These are phyloP conservation scores for Bryoerythrophyllum caledonicum DNA, from an alignment of 225 moss, liverwort and hornwort genomes.

Conservation along the genomic window DNA sequence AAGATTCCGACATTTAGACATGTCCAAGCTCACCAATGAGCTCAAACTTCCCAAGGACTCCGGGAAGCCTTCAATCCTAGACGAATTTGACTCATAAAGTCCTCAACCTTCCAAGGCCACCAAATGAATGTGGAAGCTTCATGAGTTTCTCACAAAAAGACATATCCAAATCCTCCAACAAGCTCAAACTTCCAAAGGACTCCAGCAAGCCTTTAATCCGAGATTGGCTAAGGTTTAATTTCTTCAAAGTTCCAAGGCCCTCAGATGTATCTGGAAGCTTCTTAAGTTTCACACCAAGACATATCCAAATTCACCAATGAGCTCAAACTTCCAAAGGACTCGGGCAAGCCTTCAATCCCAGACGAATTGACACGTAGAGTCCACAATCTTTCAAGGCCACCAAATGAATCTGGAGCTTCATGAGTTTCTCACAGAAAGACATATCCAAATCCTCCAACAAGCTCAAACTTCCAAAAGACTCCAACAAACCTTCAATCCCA, in stretches of 20 bases:
- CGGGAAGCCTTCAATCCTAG: neutral
- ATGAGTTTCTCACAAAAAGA: rapidly evolving
- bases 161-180: neutral
- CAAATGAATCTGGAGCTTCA: neutral
- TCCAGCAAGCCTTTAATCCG: neutral
- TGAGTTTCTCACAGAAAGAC: rapidly evolving
- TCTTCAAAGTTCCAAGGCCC: no score
- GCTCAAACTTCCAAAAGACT: neutral
- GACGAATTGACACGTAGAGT: rapidly evolving
- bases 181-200: neutral
- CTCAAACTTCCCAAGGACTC: neutral
- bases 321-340: neutral
- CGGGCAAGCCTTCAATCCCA: neutral
- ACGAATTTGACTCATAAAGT: rapidly evolving
- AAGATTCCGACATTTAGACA: no score
- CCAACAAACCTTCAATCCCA: no score
- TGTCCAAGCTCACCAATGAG: no score
- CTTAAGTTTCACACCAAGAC: neutral
- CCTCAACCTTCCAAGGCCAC: neutral
- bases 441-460: neutral
- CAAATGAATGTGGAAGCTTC: neutral
- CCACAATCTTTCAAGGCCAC: no score
- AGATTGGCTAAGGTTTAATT: rapidly evolving
- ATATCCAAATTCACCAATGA: neutral
- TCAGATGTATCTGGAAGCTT: neutral